phyloP scores from a whole-genome alignment of 352 stramenopile species.

The Phytophthora pluvialis region DNA sequence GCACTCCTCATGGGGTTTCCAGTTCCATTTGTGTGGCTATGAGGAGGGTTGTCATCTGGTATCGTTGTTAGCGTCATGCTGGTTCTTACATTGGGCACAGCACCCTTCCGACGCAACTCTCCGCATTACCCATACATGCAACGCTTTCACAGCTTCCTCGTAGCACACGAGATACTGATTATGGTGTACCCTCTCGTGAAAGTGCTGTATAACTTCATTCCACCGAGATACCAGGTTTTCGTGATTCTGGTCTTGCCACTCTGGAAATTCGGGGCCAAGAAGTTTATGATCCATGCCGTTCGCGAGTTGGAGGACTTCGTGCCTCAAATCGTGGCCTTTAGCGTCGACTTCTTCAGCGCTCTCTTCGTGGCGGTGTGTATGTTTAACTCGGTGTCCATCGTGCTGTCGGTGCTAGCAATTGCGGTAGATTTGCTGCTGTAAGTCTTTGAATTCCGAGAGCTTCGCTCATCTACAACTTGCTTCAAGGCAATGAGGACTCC shows the following conservation, averaged over 20 bases:
- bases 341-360: slow-evolving; percentile 17
- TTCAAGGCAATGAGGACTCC: not conserved
- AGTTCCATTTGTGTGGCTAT: not conserved
- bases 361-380: slow-evolving; percentile 28
- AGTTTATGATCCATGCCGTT: not conserved
- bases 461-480: slow-evolving; percentile 9
- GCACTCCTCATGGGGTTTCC: slow-evolving; percentile 6
- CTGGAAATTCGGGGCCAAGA: slow-evolving; percentile 19
- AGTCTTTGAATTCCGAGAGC: slow-evolving; percentile 8
- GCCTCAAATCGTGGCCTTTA: slow-evolving; percentile 16
- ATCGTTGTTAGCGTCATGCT: not conserved
- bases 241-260: slow-evolving; percentile 3
- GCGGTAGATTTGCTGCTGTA: not conserved
- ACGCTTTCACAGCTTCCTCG: not conserved
- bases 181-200: slow-evolving; percentile 3
- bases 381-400: slow-evolving; percentile 9
- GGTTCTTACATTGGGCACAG: not conserved
- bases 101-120: slow-evolving; percentile 4
- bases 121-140: not conserved
- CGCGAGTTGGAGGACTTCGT: slow-evolving; percentile 10
- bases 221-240: slow-evolving; percentile 9
- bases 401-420: slow-evolving; percentile 10
- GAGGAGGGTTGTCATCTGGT: not conserved
- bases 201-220: slow-evolving; percentile 4
- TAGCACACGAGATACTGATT: not conserved